Conservation (phyloP, 495 filamentous ascomycete genomes). For the Penicillium ochrochloron region DNA sequence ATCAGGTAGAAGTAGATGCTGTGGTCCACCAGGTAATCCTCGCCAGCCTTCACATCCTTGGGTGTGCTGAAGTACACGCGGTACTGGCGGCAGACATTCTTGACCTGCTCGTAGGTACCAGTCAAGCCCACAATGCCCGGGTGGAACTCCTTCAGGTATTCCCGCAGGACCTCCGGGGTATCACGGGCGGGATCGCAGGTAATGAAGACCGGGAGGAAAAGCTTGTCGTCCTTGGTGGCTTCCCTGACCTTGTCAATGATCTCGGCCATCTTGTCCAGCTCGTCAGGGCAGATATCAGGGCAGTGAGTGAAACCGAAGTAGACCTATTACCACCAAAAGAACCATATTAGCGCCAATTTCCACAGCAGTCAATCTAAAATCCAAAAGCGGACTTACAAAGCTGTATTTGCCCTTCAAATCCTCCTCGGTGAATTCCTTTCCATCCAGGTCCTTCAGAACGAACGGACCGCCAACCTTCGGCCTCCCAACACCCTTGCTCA, state of each 20-base stretch:
- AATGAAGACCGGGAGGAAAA: slow-evolving; percentile 81
- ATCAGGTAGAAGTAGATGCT: slow-evolving; percentile 99
- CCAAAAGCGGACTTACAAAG: slow-evolving; percentile 53
- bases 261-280: slow-evolving; percentile 96
- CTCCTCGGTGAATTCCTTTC: slow-evolving; percentile 71
- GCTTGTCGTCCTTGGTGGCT: slow-evolving; percentile 47
- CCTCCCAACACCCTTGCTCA: slow-evolving; percentile 87
- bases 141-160: slow-evolving; percentile 92
- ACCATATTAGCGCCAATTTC: neutral
- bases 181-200: slow-evolving; percentile 95
- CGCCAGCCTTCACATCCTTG: slow-evolving; percentile 79
- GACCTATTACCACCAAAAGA: slow-evolving; percentile 52
- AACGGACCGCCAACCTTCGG: slow-evolving; percentile 94
- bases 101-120: slow-evolving; percentile 89
- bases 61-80: slow-evolving; percentile 97
- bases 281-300: slow-evolving; percentile 98
- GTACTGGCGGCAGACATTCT: slow-evolving; percentile 90
- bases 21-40: slow-evolving; percentile 98
- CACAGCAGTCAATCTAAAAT: neutral
- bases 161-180: slow-evolving; percentile 78
- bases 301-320: slow-evolving; percentile 99
- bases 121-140: slow-evolving; percentile 86
- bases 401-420: slow-evolving; percentile 86
- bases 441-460: slow-evolving; percentile 78
- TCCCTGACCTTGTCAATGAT: slow-evolving; percentile 84